Percentiles rank a stretch among this genome's conserved stretches.
Conservation (phyloP, 306 rosid genomes). For the Begonia loranthoides region DNA sequence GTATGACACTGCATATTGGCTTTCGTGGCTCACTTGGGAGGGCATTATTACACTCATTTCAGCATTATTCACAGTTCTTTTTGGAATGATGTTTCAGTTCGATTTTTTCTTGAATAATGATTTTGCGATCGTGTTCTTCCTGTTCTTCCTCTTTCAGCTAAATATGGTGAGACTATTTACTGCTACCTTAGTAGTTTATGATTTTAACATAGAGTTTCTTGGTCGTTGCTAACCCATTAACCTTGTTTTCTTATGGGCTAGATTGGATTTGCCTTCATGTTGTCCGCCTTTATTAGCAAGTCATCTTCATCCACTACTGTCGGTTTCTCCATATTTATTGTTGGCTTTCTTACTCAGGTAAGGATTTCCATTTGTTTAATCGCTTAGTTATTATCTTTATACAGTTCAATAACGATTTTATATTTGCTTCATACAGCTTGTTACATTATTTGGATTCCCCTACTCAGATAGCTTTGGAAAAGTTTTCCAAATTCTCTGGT, state of each 20-base stretch:
- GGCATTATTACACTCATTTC: conserved; percentile 41
- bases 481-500: conserved; percentile 29
- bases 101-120: conserved; percentile 63
- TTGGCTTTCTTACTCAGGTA: conserved; percentile 79
- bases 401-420: conserved; percentile 8
- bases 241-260: conserved; percentile 17
- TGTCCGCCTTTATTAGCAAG: conserved; percentile 70
- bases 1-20: conserved; percentile 81
- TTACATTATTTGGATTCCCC: conserved; percentile 44
- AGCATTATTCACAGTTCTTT: conserved; percentile 65
- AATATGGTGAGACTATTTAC: conserved; percentile 51
- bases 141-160: conserved; percentile 84
- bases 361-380: conserved; percentile 17
- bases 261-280: conserved; percentile 79
- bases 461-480: conserved; percentile 9
- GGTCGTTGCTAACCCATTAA: not conserved
- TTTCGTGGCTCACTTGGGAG: conserved; percentile 91
- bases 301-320: conserved; percentile 67
- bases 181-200: conserved; percentile 2
- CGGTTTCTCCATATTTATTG: conserved; percentile 51
- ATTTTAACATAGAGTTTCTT: conserved; percentile 3
- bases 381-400: conserved; percentile 7
- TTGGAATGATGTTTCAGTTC: conserved; percentile 81
- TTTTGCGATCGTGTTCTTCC: conserved; percentile 36
- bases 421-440: conserved; percentile 34